phyloP scores from a whole-genome alignment of 176 grass and related monocot genomes.

The Phragmites australis region DNA sequence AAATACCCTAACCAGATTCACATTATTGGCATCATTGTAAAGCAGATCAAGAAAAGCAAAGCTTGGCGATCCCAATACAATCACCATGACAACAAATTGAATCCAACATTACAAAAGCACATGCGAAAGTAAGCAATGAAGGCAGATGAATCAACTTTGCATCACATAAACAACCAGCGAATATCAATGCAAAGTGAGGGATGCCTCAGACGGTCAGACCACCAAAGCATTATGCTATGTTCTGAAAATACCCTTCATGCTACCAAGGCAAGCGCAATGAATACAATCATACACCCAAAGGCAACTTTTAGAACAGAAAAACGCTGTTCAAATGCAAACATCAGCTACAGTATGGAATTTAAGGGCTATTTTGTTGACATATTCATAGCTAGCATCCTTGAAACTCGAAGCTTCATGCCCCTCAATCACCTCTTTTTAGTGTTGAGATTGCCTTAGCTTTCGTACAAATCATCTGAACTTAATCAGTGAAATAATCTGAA shows the following conservation, averaged over 20 bases:
- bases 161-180: background rate
- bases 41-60: conserved; percentile 12
- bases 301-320: background rate
- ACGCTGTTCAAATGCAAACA: background rate
- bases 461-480: background rate
- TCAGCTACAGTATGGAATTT: background rate
- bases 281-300: background rate
- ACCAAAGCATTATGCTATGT: background rate
- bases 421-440: background rate
- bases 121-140: background rate
- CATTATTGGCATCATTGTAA: background rate
- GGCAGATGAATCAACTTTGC: background rate
- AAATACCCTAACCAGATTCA: background rate
- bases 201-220: background rate
- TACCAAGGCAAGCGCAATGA: conserved; percentile 1
- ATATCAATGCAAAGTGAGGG: background rate
- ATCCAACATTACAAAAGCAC: background rate
- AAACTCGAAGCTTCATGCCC: background rate
- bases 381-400: conserved; percentile 11
- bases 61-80: conserved; percentile 3
- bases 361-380: background rate
- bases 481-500: background rate
- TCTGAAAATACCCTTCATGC: background rate
- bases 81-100: background rate
- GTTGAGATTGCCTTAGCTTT: background rate